Base-by-base conservation (phyloP, 805 yeast species). In the Novakomyces olei region DNA sequence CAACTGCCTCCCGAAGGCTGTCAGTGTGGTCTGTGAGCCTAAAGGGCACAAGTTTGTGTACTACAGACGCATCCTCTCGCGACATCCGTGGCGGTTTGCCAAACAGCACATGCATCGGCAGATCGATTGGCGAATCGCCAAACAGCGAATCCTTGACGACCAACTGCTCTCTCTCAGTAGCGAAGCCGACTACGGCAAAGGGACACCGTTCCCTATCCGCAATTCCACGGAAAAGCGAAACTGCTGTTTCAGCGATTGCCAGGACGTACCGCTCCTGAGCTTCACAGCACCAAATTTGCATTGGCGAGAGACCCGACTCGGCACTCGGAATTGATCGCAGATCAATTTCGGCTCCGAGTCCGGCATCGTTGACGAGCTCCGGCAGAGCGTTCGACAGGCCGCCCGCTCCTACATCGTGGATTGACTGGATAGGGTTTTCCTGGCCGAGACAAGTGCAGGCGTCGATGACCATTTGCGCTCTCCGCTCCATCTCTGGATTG, bases 221-320 rank as follows among this genome's bases (percentile, higher is more conserved):
- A 35, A 88, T 73, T 35, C 63, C 66, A 47, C 69, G 67, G 57
- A 88, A 88, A 15, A 60, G 43, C 5, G 67, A 67, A 37, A 85
- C 56, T 49, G 81, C 77, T 39, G 69, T 71, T 34, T 78, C 78
- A 10, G 80, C 65, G 39, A 88, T 92, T 42, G 93, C 96, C 45
- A 88, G 56, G 16, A 88, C 99, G 46, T 83, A 88, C 54, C 99
- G 72, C 56, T 88, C 99, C 59, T 88, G 99, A 2, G 96, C 88
- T 58, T 88, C 98, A 47, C 92, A 85, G 67, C 99, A 88, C 99
- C 99, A 88, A 41, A 88, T 80, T 60, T 88, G 98, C 92, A 88
- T 79, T 35, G 99, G 96, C 4, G 96, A 85, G 95, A 88, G 80
- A 37, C 95, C 92, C 31, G 93, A 92, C 54, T 88, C 99, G 41